Evolutionary conservation across 768 basidiomycete genomes (phyloP), one percentile per base, ranked within the genome.

Genomic region (Tricholoma furcatifolium): DNA sequence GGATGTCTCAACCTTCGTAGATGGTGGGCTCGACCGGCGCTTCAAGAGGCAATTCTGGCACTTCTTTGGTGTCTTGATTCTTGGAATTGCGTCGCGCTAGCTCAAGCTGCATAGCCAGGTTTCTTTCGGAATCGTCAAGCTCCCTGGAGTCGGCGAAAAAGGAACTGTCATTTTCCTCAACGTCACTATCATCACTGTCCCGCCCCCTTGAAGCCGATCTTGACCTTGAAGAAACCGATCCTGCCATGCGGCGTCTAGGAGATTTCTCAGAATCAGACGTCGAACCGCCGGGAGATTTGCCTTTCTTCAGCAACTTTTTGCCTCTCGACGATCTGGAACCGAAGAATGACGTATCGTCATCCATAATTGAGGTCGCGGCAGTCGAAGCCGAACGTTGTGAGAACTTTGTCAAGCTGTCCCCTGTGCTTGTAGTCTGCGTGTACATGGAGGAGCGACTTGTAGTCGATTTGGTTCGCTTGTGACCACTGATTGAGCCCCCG

Each of bases 61-160:
- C 53, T 40, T 72, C 63, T 43, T 78, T 78, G 15, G 74, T 78
- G 53, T 81, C 78, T 60, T 93, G 91, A 65, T 79, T 88, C 62
- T 85, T 77, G 65, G 91, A 92, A 65, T 97, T 97, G 59, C 81
- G 80, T 54, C 91, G 75, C 5, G 94, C 94, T 44, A 96, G 72
- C 56, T 91, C 91, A 47, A 97, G 70, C 43, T 87, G 85, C 72
- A 82, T 76, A 18, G 85, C 79, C 48, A 96, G 74, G 64, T 95
- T 88, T 60, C 80, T 79, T 62, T 93, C 91, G 14, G 87, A 89
- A 45, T 80, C 74, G 56, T 90, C 85, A 57, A 81, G 68, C 4
- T 66, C 69, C 57, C 65, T 74, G 57, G 65, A 62, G 48, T 69
- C 65, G 10, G 68, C 67, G 44, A 68, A 52, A 47, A 74, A 66